Base-by-base conservation (phyloP, 2,329 filamentous ascomycete genomes). In the Alternaria arborescens region DNA sequence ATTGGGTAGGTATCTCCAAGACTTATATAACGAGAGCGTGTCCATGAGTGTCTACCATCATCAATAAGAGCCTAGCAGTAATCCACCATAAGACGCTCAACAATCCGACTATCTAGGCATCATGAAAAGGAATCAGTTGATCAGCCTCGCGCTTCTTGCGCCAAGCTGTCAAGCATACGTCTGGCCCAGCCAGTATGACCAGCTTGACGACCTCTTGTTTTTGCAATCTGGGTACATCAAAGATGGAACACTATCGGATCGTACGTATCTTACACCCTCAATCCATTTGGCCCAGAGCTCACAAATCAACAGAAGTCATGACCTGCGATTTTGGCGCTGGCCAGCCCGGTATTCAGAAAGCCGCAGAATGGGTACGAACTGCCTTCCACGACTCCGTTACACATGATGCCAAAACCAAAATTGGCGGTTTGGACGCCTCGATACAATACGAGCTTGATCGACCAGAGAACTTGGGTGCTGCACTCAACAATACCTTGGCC, bases 371-470 rank as follows among this genome's bases (percentile, higher is more conserved):
- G 72, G 67, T 78, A 14, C 69, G 77, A 10, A 74, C 73, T 22
- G 71, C 74, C 40, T 78, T 78, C 51, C 77, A 79, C 58, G 77
- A 78, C 46, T 69, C 76, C 50, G 69, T 71, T 1, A 76, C 75
- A 0, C 69, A 69, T 24, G 65, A 78, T 57, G 67, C 68, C 18
- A 57, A 61, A 3, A 67, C 69, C 4, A 72, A 72, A 6, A 69
- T 60, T 8, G 77, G 77, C 38, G 77, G 77, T 8, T 55, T 78
- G 11, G 77, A 78, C 42, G 76, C 72, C 11, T 77, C 74, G 12
- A 76, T 78, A 10, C 71, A 71, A 41, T 78, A 72, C 46, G 77
- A 79, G 51, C 71, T 65, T 5, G 57, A 69, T 4, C 65, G 72
- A 36, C 46, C 53, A 18, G 74, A 75, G 20, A 75, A 79, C 60